Percentiles rank a stretch among this genome's conserved stretches.
These are phyloP conservation scores for Rhodotorula babjevae DNA, from an alignment of 768 basidiomycete genomes.

Conservation along the genomic window DNA sequence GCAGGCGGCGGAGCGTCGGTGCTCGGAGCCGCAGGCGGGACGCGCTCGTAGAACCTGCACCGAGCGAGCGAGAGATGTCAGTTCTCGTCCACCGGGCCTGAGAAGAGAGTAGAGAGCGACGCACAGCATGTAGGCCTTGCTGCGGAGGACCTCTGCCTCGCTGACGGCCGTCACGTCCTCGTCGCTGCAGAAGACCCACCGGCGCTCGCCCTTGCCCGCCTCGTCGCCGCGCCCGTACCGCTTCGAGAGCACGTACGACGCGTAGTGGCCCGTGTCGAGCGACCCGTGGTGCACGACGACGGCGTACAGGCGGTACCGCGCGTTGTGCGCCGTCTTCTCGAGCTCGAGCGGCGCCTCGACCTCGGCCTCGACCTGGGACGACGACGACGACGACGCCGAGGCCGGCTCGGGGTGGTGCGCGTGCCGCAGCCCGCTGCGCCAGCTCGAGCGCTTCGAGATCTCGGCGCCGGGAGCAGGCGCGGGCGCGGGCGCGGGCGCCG, in stretches of 20 bases:
- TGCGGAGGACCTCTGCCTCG: slow-evolving; percentile 81
- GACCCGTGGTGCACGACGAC: slow-evolving; percentile 37
- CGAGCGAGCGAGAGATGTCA: too few species aligned
- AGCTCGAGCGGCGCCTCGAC: slow-evolving; percentile 4
- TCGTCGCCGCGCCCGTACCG: slow-evolving; percentile 52
- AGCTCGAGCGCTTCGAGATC: slow-evolving; percentile 23
- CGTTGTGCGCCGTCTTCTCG: slow-evolving; percentile 22
- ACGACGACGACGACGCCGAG: too few species aligned
- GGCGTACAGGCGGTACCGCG: slow-evolving; percentile 38
- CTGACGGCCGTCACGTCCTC: slow-evolving; percentile 72
- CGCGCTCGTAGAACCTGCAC: slow-evolving; percentile 28
- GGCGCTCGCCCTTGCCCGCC: slow-evolving; percentile 54
- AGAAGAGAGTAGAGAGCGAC: neutral
- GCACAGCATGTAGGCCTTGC: slow-evolving; percentile 84
- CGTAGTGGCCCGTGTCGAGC: slow-evolving; percentile 32
- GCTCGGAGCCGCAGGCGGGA: neutral
- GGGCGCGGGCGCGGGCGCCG: slow-evolving; percentile 37
- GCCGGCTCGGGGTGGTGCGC: neutral
- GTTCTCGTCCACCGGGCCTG: neutral
- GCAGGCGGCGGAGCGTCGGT: neutral
- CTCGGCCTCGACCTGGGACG: too few species aligned
- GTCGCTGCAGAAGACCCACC: slow-evolving; percentile 92
- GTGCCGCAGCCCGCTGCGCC: slow-evolving; percentile 1
- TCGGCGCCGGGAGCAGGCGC: slow-evolving; percentile 9
- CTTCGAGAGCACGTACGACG: slow-evolving; percentile 29